A percentile compares a stretch with the other conserved stretches of the same genome.
phyloP scores from a whole-genome alignment of 441 rosid species.

The Mallotus repandus region DNA sequence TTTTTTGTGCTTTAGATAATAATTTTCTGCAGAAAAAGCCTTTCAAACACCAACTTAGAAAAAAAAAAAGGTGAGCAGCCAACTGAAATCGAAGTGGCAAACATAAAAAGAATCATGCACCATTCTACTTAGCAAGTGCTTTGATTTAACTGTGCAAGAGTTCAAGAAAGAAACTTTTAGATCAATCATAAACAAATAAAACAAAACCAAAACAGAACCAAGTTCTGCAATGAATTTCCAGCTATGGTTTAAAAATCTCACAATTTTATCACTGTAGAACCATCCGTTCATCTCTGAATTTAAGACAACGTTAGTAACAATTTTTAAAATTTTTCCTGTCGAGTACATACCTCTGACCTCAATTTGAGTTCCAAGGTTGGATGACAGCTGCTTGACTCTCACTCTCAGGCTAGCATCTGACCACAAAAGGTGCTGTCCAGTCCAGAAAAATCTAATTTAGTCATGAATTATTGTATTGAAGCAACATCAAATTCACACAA shows the following conservation, averaged over 20 bases:
- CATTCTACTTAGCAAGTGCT: no score
- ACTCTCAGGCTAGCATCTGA: background rate
- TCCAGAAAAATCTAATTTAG: background rate
- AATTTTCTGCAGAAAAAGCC: no score
- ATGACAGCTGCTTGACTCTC: background rate
- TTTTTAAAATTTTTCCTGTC: background rate
- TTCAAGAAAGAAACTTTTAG: no score
- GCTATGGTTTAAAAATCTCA: background rate
- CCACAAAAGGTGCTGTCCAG: background rate
- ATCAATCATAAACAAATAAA: no score
- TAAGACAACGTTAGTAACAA: background rate
- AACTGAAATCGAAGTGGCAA: no score
- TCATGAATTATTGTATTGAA: background rate
- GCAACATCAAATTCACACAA: background rate
- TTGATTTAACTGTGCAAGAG: no score
- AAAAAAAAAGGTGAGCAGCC: no score
- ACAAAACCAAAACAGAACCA: no score
- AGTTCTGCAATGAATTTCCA: no score
- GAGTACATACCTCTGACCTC: slow-evolving; percentile 12
- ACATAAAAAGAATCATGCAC: no score
- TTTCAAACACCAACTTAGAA: no score
- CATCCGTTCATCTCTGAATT: background rate
- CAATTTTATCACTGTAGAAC: background rate
- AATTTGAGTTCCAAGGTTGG: background rate
- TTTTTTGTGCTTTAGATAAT: no score